Evolutionary conservation across 805 yeast genomes (phyloP).

Genomic region (Allodekkera sacchari): DNA sequence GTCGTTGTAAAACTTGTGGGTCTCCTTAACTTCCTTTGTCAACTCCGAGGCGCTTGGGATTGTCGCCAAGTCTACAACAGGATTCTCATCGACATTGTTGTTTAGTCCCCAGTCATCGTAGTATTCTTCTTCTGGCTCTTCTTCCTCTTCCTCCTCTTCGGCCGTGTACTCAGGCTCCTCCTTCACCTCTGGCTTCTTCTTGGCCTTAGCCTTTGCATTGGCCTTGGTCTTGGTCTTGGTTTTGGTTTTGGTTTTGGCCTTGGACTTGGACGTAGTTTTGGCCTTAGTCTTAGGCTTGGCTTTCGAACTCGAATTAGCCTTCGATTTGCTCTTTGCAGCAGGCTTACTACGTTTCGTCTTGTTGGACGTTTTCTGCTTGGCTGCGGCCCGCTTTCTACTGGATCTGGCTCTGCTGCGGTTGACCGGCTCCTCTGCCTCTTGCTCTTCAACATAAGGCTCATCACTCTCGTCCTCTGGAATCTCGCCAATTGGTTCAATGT

Average conservation of each 20-base stretch:
- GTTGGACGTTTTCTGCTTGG: neutral
- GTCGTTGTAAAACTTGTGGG: slow-evolving; percentile 14
- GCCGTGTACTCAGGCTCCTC: slow-evolving; percentile 5
- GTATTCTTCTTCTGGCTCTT: slow-evolving; percentile 7
- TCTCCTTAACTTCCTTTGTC: slow-evolving; percentile 14
- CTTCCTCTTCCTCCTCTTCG: slow-evolving; percentile 3
- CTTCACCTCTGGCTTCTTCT: slow-evolving; percentile 6
- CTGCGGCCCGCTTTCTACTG: slow-evolving; percentile 23
- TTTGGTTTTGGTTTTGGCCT: slow-evolving; percentile 14
- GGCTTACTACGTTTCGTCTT: too few relatives aligned
- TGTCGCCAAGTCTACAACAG: slow-evolving; percentile 9
- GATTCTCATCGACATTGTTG: slow-evolving; percentile 13
- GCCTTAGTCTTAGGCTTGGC: slow-evolving; percentile 7
- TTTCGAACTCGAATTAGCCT: slow-evolving; percentile 5
- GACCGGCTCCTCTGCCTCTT: slow-evolving; percentile 24
- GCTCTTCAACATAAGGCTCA: slow-evolving; percentile 17
- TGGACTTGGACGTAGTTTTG: slow-evolving; percentile 8
- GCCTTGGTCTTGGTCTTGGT: slow-evolving; percentile 8
- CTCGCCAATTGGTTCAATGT: slow-evolving; percentile 4
- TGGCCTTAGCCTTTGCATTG: slow-evolving; percentile 3
- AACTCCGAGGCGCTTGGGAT: slow-evolving; percentile 15
- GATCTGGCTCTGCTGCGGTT: slow-evolving; percentile 12
- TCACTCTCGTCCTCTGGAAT: slow-evolving; percentile 5
- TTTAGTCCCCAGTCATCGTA: slow-evolving; percentile 23
- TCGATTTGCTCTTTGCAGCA: slow-evolving; percentile 1